Percentiles rank a stretch among this genome's conserved stretches.
phyloP scores from a whole-genome alignment of 2,329 filamentous ascomycete species.

The Zopfia rhizophila region DNA sequence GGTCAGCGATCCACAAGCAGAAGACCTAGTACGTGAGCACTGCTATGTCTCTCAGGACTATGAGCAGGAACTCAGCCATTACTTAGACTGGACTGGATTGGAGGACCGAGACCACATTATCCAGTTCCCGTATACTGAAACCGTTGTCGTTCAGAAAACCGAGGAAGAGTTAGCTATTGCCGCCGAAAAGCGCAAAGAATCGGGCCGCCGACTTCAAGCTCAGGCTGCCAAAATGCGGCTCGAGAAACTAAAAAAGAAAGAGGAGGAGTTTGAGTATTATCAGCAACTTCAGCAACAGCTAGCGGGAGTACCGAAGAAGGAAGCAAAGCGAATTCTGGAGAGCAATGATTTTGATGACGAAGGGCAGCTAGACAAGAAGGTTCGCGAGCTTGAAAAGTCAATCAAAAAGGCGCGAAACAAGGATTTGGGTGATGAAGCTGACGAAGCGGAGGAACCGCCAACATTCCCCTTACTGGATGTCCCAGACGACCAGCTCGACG shows the following conservation, averaged over 20 bases:
- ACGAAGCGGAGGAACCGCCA: slow-evolving; percentile 80
- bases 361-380: slow-evolving; percentile 80
- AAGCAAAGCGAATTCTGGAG: slow-evolving; percentile 85
- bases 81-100: slow-evolving; percentile 89
- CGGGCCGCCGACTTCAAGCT: slow-evolving; percentile 88
- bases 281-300: slow-evolving; percentile 81
- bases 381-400: slow-evolving; percentile 89
- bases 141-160: slow-evolving; percentile 88
- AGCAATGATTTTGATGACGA: slow-evolving; percentile 94
- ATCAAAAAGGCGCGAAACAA: slow-evolving; percentile 92
- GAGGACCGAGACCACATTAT: slow-evolving; percentile 90
- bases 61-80: slow-evolving; percentile 77
- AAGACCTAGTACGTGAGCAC: slow-evolving; percentile 86
- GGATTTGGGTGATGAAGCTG: slow-evolving; percentile 86
- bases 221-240: slow-evolving; percentile 97
- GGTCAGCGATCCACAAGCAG: slow-evolving; percentile 85
- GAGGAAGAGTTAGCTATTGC: slow-evolving; percentile 91
- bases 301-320: slow-evolving; percentile 82
- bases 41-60: slow-evolving; percentile 91
- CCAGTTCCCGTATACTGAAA: slow-evolving; percentile 94
- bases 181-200: slow-evolving; percentile 94
- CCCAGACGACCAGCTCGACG: slow-evolving; percentile 92
- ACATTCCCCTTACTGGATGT: slow-evolving; percentile 89
- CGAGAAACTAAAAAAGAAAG: slow-evolving; percentile 94
- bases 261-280: slow-evolving; percentile 94